Evolutionary conservation across 176 grass and related monocot genomes (phyloP).

Genomic region (Tillandsia leiboldiana): DNA sequence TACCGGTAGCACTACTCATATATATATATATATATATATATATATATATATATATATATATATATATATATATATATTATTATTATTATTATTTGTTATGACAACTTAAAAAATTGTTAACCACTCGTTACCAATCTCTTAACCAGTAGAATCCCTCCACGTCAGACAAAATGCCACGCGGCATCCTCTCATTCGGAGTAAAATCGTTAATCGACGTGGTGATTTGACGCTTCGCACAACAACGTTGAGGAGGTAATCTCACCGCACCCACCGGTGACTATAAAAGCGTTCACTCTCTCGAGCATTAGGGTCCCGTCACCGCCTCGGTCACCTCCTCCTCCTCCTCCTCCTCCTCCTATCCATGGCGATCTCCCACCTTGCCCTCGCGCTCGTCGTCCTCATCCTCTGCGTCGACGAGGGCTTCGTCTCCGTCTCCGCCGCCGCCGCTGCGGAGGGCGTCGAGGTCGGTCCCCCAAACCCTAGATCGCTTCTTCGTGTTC

Average conservation of each 20-base stretch:
- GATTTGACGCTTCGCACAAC: too few relatives aligned
- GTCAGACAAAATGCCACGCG: too few relatives aligned
- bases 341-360: background rate
- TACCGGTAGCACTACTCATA: too few relatives aligned
- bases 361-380: conserved; percentile 1
- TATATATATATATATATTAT: too few relatives aligned
- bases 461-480: conserved; percentile 1
- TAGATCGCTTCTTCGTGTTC: background rate
- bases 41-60: too few relatives aligned
- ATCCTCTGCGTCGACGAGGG: background rate
- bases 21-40: too few relatives aligned
- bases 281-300: background rate
- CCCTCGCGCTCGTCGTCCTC: background rate
- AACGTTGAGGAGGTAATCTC: background rate
- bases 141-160: too few relatives aligned
- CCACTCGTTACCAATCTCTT: too few relatives aligned
- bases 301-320: background rate
- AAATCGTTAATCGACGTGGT: too few relatives aligned
- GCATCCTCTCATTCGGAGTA: too few relatives aligned
- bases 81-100: too few relatives aligned
- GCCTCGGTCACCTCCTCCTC: background rate
- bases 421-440: background rate
- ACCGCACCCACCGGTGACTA: background rate
- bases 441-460: background rate
- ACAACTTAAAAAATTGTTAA: too few relatives aligned